phyloP scores from a whole-genome alignment of 1,284 basidiomycete species.

The Filobasidium uniguttulatum region DNA sequence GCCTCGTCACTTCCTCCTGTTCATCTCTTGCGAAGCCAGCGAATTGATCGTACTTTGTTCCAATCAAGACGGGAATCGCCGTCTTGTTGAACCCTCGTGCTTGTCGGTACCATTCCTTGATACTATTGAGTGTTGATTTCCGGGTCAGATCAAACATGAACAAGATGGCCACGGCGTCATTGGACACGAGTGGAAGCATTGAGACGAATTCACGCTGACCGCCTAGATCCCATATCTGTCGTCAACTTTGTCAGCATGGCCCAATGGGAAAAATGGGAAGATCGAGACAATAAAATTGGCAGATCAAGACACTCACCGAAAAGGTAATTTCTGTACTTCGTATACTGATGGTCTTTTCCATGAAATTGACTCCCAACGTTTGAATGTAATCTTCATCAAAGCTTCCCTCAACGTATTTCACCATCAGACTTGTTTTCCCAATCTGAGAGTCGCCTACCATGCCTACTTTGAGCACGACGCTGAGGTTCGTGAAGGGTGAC shows the following conservation, averaged over 20 bases:
- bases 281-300: not conserved
- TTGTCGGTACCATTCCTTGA: conserved; percentile 99
- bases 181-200: conserved; percentile 95
- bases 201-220: conserved; percentile 95
- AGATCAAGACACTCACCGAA: conserved; percentile 41
- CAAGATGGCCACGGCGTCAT: conserved; percentile 93
- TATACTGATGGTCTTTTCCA: conserved; percentile 97
- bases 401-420: conserved; percentile 93
- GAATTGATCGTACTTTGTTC: conserved; percentile 96
- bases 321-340: conserved; percentile 97
- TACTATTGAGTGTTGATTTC: conserved; percentile 90
- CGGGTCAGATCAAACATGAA: conserved; percentile 99
- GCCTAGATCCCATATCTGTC: conserved; percentile 89
- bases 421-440: conserved; percentile 95
- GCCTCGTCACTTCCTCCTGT: conserved; percentile 97
- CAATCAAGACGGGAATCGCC: conserved; percentile 88
- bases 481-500: not conserved
- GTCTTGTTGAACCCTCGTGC: conserved; percentile 98
- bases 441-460: conserved; percentile 99
- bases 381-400: conserved; percentile 99
- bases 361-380: conserved; percentile 97
- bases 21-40: conserved; percentile 90
- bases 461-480: conserved; percentile 88
- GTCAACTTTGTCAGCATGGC: not conserved
- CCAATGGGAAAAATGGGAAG: not conserved